phyloP scores from a whole-genome alignment of 495 filamentous ascomycete genomes.

The Penicillium subrubescens region DNA sequence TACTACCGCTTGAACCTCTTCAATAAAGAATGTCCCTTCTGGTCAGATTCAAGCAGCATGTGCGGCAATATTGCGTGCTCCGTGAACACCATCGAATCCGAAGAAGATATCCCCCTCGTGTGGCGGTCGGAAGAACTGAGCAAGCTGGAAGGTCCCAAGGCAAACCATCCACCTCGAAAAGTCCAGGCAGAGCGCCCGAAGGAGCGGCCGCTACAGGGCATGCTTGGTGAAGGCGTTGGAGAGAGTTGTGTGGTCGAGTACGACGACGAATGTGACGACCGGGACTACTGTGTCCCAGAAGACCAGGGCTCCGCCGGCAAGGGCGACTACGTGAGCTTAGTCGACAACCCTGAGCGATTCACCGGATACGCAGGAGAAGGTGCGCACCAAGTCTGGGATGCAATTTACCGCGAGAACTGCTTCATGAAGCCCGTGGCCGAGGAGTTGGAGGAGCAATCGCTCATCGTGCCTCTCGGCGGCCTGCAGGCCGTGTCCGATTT shows the following conservation, averaged over 20 bases:
- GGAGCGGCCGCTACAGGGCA: slow-evolving; percentile 74
- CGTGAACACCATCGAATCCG: slow-evolving; percentile 94
- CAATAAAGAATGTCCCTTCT: slow-evolving; percentile 93
- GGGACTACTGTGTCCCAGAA: slow-evolving; percentile 96
- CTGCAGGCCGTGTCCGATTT: slow-evolving; percentile 80
- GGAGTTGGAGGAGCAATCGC: slow-evolving; percentile 38
- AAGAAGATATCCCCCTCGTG: slow-evolving; percentile 86
- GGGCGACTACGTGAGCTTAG: slow-evolving; percentile 93
- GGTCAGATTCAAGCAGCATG: slow-evolving; percentile 89
- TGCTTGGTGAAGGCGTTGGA: slow-evolving; percentile 81
- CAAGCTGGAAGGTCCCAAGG: slow-evolving; percentile 89
- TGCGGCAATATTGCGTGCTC: slow-evolving; percentile 97
- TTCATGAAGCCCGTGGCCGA: slow-evolving; percentile 68
- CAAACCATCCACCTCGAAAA: slow-evolving; percentile 78
- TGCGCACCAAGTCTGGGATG: slow-evolving; percentile 88
- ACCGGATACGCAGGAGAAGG: slow-evolving; percentile 88
- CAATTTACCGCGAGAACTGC: slow-evolving; percentile 96
- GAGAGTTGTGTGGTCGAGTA: slow-evolving; percentile 97
- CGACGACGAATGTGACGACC: slow-evolving; percentile 96
- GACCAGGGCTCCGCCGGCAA: slow-evolving; percentile 84
- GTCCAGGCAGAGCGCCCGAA: slow-evolving; percentile 67
- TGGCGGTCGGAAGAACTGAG: slow-evolving; percentile 93
- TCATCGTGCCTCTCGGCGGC: slow-evolving; percentile 29
- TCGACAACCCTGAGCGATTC: slow-evolving; percentile 93
- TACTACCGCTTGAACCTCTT: slow-evolving; percentile 97